Percentiles rank a stretch among this genome's conserved stretches.
These are phyloP conservation scores for Xylariales sp. DNA, from an alignment of 2,329 filamentous ascomycete genomes.

Conservation along the genomic window DNA sequence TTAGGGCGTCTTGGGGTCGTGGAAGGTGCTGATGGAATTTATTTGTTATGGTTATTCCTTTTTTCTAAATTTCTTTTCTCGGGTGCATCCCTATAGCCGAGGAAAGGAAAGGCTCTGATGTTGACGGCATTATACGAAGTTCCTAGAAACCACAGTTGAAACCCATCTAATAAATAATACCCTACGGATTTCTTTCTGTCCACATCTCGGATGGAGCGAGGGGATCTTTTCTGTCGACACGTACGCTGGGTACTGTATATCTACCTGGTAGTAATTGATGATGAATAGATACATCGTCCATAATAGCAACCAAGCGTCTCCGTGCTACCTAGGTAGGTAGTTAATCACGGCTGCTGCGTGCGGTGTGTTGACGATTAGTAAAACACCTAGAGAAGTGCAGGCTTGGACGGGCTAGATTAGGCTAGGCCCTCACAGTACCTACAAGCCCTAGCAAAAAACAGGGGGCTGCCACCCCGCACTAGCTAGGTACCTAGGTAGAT, in stretches of 20 bases:
- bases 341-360: too few relatives aligned
- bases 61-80: not conserved
- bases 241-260: too few relatives aligned
- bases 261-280: too few relatives aligned
- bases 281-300: too few relatives aligned
- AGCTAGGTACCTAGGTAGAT: not conserved
- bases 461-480: constrained; percentile 9
- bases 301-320: too few relatives aligned
- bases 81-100: not conserved
- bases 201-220: not conserved
- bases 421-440: constrained; percentile 13
- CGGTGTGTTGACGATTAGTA: too few relatives aligned
- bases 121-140: constrained; percentile 1
- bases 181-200: not conserved
- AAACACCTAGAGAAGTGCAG: too few relatives aligned
- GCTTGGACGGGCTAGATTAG: not conserved
- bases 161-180: not conserved
- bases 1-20: not conserved
- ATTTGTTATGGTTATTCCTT: too few relatives aligned
- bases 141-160: not conserved
- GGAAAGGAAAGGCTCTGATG: not conserved
- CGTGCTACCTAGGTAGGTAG: too few relatives aligned
- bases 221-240: not conserved
- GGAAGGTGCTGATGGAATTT: not conserved
- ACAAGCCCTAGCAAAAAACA: not conserved